Conservation (phyloP, 331 rosid species). For the Quercus tomentella region DNA sequence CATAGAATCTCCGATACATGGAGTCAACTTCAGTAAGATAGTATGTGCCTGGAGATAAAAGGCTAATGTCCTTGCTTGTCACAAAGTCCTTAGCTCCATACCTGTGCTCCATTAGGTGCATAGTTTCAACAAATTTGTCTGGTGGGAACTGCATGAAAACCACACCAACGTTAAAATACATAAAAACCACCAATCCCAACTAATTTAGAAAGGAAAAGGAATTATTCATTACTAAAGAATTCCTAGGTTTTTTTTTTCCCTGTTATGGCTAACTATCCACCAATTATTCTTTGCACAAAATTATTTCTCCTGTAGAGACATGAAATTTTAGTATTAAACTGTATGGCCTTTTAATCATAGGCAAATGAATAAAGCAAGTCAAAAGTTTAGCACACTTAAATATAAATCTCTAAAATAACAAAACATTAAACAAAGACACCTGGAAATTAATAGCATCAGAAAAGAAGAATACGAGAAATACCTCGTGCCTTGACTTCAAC, state of each 20-base stretch:
- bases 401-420: background rate
- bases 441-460: background rate
- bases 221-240: no score
- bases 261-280: background rate
- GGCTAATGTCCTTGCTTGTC: slow-evolving; percentile 81
- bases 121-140: slow-evolving; percentile 70
- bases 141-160: slow-evolving; percentile 61
- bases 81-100: slow-evolving; percentile 91
- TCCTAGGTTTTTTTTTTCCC: no score
- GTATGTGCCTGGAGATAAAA: slow-evolving; percentile 78
- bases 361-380: background rate
- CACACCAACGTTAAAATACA: slow-evolving; percentile 10
- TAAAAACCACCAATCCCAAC: background rate
- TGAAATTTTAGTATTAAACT: background rate
- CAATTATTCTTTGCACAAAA: background rate
- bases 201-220: background rate
- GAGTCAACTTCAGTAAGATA: slow-evolving; percentile 95
- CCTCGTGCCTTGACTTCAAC: slow-evolving; percentile 94
- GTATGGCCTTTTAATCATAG: background rate
- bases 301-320: background rate
- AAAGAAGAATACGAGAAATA: slow-evolving; percentile 25
- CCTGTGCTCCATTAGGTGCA: slow-evolving; percentile 95
- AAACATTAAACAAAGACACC: background rate
- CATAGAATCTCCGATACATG: slow-evolving; percentile 83
- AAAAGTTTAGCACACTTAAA: background rate